Percentiles rank a stretch among this genome's conserved stretches.
These are phyloP conservation scores for Sarcomyxa edulis DNA, from an alignment of 768 basidiomycete species.

Conservation along the genomic window DNA sequence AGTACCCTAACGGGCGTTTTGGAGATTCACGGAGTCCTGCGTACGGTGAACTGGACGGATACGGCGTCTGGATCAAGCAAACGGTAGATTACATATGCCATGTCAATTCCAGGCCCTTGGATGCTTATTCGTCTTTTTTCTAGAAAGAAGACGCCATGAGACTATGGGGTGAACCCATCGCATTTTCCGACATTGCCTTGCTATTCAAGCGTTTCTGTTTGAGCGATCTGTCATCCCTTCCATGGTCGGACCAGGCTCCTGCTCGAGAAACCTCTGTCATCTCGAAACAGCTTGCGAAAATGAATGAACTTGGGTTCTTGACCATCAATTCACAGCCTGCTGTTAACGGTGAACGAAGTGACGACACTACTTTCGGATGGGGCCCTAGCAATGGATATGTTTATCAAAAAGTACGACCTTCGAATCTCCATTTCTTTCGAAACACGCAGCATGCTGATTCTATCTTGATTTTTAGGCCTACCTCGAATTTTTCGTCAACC, in stretches of 20 bases:
- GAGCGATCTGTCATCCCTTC: slow-evolving; percentile 68
- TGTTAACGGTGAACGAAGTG: slow-evolving; percentile 83
- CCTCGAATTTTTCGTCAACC: slow-evolving; percentile 90
- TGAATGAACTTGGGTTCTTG: slow-evolving; percentile 90
- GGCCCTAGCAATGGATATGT: slow-evolving; percentile 91
- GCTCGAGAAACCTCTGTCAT: slow-evolving; percentile 83
- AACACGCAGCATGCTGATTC: too few species aligned
- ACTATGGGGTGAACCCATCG: slow-evolving; percentile 82
- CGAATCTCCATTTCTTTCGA: not conserved
- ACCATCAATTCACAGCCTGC: slow-evolving; percentile 98
- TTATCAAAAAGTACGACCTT: slow-evolving; percentile 76
- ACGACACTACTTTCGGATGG: slow-evolving; percentile 88
- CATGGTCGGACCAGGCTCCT: slow-evolving; percentile 93
- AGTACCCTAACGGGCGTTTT: slow-evolving; percentile 98
- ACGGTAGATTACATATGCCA: slow-evolving; percentile 57
- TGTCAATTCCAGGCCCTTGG: too few species aligned
- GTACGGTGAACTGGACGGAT: slow-evolving; percentile 96
- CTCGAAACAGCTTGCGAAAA: slow-evolving; percentile 66
- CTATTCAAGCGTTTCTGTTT: slow-evolving; percentile 86
- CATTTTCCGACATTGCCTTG: slow-evolving; percentile 54
- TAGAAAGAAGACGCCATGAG: slow-evolving; percentile 85
- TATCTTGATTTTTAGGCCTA: slow-evolving; percentile 62
- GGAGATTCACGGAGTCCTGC: slow-evolving; percentile 97
- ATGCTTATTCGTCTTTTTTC: slow-evolving; percentile 4
- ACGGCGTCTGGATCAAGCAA: slow-evolving; percentile 90